Conservation (phyloP, 305 asterid genomes). For the Nicotiana rustica region DNA sequence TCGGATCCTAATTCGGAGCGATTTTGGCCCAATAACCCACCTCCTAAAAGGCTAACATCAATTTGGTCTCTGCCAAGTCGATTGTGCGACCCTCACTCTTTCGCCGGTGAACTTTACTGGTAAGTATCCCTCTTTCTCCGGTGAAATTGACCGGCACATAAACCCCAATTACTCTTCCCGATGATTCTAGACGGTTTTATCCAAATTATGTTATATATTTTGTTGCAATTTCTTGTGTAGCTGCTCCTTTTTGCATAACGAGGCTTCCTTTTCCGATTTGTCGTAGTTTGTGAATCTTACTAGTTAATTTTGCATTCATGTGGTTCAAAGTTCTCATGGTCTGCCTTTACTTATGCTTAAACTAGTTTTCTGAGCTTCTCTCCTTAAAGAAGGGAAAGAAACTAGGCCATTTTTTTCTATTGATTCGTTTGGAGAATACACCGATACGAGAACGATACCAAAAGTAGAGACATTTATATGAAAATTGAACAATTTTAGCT, state of each 20-base stretch:
- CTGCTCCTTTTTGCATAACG: background rate
- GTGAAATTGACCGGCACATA: background rate
- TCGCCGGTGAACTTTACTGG: slow-evolving; percentile 20
- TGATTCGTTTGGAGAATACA: too few species aligned
- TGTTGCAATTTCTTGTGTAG: background rate
- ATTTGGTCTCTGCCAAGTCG: slow-evolving; percentile 12
- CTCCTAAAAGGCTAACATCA: background rate
- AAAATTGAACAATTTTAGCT: too few species aligned
- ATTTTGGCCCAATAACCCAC: slow-evolving; percentile 16
- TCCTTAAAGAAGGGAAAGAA: too few species aligned
- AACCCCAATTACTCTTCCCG: background rate
- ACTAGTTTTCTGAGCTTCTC: too few species aligned
- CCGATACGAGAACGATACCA: too few species aligned
- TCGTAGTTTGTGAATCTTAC: slow-evolving; percentile 5
- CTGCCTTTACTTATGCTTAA: too few species aligned
- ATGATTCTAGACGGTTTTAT: background rate
- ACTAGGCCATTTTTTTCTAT: too few species aligned
- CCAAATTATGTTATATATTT: background rate
- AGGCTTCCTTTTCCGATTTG: background rate
- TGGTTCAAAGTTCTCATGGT: too few species aligned
- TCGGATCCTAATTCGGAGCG: background rate
- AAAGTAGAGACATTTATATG: too few species aligned
- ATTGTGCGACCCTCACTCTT: background rate
- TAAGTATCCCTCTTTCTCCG: background rate
- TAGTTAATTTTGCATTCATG: background rate